phyloP scores from a whole-genome alignment of 495 filamentous ascomycete species.

The Talaromyces wortmannii region DNA sequence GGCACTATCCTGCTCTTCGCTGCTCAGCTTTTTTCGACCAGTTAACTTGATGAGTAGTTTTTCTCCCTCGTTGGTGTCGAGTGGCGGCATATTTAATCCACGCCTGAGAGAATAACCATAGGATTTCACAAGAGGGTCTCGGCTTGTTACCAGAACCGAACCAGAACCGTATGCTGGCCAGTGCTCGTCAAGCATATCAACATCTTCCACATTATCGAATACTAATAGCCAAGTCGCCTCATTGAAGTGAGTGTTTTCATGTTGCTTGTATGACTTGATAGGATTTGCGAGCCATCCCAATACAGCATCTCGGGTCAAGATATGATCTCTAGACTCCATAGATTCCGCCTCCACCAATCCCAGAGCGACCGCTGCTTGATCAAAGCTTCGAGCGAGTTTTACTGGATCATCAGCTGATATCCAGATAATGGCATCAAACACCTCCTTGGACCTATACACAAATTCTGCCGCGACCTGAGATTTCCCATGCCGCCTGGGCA shows the following conservation, averaged over 20 bases:
- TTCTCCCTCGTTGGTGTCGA: neutral
- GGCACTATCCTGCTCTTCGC: neutral
- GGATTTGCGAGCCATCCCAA: constrained; percentile 10
- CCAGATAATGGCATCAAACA: constrained; percentile 15
- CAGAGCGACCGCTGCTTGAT: constrained; percentile 6
- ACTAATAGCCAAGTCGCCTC: constrained; percentile 21
- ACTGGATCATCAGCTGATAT: constrained; percentile 10
- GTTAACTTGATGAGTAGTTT: constrained; percentile 1
- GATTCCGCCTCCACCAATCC: constrained; percentile 11
- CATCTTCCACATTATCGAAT: constrained; percentile 22
- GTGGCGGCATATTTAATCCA: constrained; percentile 2
- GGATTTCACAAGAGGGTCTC: constrained; percentile 9
- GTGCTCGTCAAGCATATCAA: constrained; percentile 15
- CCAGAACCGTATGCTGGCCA: constrained; percentile 17
- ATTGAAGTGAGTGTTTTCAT: neutral
- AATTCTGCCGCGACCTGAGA: constrained; percentile 11
- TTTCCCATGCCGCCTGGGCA: constrained; percentile 14
- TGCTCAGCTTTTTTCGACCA: neutral
- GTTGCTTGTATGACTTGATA: constrained; percentile 3
- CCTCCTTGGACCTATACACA: constrained; percentile 2
- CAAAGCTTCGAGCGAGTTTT: constrained; percentile 9
- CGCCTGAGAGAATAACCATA: neutral
- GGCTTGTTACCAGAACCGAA: constrained; percentile 22
- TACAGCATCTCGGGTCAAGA: constrained; percentile 8
- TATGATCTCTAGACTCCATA: constrained; percentile 8